Percentiles rank a stretch among this genome's conserved stretches.
phyloP scores from a whole-genome alignment of 2,329 filamentous ascomycete species.

The Rhynchosporium graminicola region DNA sequence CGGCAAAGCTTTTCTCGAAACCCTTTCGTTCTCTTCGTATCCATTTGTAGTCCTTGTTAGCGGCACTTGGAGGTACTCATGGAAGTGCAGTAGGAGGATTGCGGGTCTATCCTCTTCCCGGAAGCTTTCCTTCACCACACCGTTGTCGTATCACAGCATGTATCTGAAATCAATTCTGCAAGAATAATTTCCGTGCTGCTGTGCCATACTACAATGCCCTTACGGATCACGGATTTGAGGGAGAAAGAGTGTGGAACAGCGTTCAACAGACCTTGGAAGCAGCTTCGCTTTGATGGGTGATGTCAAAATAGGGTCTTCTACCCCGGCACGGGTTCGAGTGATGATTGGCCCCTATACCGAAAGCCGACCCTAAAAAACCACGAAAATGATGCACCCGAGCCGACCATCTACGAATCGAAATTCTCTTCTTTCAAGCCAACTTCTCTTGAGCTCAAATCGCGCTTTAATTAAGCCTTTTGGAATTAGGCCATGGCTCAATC shows the following conservation, averaged over 20 bases:
- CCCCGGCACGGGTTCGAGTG: not conserved
- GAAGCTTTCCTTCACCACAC: not conserved
- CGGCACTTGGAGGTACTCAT: not conserved
- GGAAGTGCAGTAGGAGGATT: not conserved
- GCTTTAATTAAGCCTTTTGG: too few species aligned
- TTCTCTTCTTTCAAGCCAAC: too few species aligned
- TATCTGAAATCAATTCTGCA: not conserved
- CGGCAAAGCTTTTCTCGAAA: too few species aligned
- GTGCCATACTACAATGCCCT: not conserved
- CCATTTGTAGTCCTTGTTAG: not conserved
- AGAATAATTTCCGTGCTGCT: not conserved
- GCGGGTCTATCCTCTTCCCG: not conserved
- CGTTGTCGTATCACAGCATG: slow-evolving; percentile 3
- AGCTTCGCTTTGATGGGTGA: not conserved
- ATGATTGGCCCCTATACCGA: not conserved
- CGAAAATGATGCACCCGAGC: not conserved
- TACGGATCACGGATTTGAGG: too few species aligned
- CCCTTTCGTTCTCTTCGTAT: not conserved
- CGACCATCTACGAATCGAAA: too few species aligned
- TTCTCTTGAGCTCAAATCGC: too few species aligned
- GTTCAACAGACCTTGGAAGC: not conserved
- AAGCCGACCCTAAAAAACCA: not conserved
- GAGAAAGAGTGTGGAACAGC: too few species aligned
- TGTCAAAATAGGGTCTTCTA: slow-evolving; percentile 10
- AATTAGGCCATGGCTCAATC: too few species aligned